These are phyloP conservation scores for Penicilliopsis zonata DNA, from an alignment of 495 filamentous ascomycete genomes.

Conservation along the genomic window DNA sequence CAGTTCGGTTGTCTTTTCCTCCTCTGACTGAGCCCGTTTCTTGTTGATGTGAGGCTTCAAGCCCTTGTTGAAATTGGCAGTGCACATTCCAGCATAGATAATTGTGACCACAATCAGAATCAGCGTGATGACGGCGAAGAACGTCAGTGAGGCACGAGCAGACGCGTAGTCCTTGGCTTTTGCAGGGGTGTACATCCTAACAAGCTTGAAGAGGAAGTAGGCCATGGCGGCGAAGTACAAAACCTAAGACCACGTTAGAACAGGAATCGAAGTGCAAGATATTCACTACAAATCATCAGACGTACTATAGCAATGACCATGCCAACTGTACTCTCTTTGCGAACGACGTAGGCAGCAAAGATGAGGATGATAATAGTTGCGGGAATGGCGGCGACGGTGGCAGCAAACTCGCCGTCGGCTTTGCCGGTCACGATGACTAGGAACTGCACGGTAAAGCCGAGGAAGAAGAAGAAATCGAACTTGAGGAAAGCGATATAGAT, in stretches of 20 bases:
- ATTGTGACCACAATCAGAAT: conserved; percentile 82
- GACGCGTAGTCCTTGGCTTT: conserved; percentile 50
- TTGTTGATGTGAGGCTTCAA: conserved; percentile 75
- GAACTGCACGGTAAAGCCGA: conserved; percentile 96
- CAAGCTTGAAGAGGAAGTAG: conserved; percentile 97
- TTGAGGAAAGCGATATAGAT: conserved; percentile 96
- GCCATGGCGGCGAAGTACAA: conserved; percentile 83
- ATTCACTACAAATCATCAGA: conserved; percentile 2
- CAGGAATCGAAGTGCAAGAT: not conserved
- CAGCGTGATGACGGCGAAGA: conserved; percentile 88
- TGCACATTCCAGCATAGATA: conserved; percentile 74
- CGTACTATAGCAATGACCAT: conserved; percentile 65
- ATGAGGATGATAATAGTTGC: conserved; percentile 81
- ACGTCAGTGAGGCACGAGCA: conserved; percentile 69
- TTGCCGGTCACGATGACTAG: conserved; percentile 73
- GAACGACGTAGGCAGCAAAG: conserved; percentile 71
- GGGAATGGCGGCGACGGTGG: conserved; percentile 82
- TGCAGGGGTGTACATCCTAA: conserved; percentile 71
- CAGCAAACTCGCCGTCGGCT: conserved; percentile 60
- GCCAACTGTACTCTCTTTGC: conserved; percentile 65
- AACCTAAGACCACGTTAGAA: conserved; percentile 30
- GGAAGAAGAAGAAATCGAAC: conserved; percentile 99
- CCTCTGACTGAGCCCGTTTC: conserved; percentile 45
- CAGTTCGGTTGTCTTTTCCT: conserved; percentile 71
- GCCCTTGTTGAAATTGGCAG: conserved; percentile 80